Conservation (phyloP, 2,329 filamentous ascomycete species). For the Beauveria sp. region DNA sequence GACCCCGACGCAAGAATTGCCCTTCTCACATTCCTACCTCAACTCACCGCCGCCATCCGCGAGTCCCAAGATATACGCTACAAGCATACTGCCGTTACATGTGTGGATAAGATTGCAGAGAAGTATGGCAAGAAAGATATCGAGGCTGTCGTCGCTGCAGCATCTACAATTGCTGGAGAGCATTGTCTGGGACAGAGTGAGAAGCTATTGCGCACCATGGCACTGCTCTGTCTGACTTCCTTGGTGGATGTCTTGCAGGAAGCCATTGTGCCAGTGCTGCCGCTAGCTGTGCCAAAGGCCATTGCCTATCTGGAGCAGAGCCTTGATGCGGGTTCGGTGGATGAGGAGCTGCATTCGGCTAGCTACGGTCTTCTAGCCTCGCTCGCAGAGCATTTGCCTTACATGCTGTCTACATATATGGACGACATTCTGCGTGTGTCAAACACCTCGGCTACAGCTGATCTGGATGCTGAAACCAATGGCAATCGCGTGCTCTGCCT, state of each 20-base stretch:
- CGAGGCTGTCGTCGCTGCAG: constrained; percentile 66
- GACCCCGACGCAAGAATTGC: constrained; percentile 61
- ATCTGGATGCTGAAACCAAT: constrained; percentile 53
- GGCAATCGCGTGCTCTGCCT: constrained; percentile 63
- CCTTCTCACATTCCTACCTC: constrained; percentile 71
- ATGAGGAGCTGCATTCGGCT: constrained; percentile 68
- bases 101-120: constrained; percentile 87
- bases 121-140: constrained; percentile 92
- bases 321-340: constrained; percentile 42
- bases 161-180: constrained; percentile 66
- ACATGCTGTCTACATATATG: constrained; percentile 76
- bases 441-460: constrained; percentile 59
- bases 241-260: constrained; percentile 84
- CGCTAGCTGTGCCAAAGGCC: constrained; percentile 63
- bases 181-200: constrained; percentile 71
- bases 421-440: constrained; percentile 65
- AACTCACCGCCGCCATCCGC: constrained; percentile 68
- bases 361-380: constrained; percentile 73
- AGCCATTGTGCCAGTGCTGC: constrained; percentile 75
- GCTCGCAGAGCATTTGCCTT: constrained; percentile 76
- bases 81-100: constrained; percentile 79
- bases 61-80: constrained; percentile 65
- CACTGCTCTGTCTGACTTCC: constrained; percentile 82
- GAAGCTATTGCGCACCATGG: constrained; percentile 67
- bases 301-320: constrained; percentile 64